phyloP scores from a whole-genome alignment of 352 stramenopile genomes.

The Albugo laibachii region DNA sequence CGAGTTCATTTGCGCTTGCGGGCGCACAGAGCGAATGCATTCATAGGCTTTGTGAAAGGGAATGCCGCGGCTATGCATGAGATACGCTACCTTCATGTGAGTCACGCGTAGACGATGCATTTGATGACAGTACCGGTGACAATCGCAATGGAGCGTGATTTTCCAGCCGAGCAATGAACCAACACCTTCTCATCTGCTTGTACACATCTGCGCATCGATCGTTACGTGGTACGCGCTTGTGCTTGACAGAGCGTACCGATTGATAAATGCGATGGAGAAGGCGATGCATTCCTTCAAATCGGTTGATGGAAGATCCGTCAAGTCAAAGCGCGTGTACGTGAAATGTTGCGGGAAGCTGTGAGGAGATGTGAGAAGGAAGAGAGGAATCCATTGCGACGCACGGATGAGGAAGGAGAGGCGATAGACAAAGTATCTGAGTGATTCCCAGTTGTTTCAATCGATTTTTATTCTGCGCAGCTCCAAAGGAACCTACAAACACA shows the following conservation, averaged over 20 bases:
- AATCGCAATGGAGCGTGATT: constrained; percentile 43
- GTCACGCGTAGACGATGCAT: no score
- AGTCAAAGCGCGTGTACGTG: constrained; percentile 24
- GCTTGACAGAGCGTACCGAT: constrained; percentile 13
- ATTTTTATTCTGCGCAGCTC: constrained; percentile 25
- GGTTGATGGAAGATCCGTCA: constrained; percentile 22
- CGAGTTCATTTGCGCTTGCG: constrained; percentile 38
- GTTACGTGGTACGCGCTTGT: no score
- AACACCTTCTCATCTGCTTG: constrained; percentile 24
- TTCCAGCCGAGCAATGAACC: constrained; percentile 56
- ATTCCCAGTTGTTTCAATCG: constrained; percentile 19
- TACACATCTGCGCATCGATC: no score
- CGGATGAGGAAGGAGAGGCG: constrained; percentile 17
- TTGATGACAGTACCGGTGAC: constrained; percentile 4
- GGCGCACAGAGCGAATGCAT: constrained; percentile 20
- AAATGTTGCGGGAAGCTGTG: constrained; percentile 25
- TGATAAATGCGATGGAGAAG: constrained; percentile 29
- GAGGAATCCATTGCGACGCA: constrained; percentile 5
- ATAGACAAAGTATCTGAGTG: constrained; percentile 40
- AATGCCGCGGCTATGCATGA: constrained; percentile 21
- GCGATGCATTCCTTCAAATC: constrained; percentile 26
- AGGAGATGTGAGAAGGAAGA: no score
- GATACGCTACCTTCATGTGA: constrained; percentile 17
- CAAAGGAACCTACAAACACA: constrained; percentile 52
- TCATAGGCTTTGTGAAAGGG: constrained; percentile 18